A percentile compares a stretch with the other conserved stretches of the same genome.
phyloP scores from a whole-genome alignment of 2,329 filamentous ascomycete genomes.

The Apiospora malaysiana region DNA sequence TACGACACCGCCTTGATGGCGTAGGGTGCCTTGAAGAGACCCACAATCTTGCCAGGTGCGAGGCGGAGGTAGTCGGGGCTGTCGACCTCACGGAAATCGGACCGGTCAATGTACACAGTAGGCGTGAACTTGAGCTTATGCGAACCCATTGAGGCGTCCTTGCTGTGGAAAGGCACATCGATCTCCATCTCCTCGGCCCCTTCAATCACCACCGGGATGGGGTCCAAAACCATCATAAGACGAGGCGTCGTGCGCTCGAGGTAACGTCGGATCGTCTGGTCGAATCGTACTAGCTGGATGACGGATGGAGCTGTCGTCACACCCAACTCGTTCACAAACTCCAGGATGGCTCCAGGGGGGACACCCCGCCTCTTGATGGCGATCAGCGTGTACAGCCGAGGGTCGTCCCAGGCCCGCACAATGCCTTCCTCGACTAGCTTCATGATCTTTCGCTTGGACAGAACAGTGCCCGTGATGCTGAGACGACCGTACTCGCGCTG shows the following conservation, averaged over 20 bases:
- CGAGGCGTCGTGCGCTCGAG: constrained; percentile 88
- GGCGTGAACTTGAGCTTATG: constrained; percentile 71
- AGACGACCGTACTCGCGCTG: constrained; percentile 82
- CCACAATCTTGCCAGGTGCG: constrained; percentile 75
- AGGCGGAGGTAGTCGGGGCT: constrained; percentile 79
- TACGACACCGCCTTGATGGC: constrained; percentile 73
- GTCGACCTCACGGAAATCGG: constrained; percentile 77
- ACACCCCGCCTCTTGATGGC: constrained; percentile 84
- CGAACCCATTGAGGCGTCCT: constrained; percentile 71
- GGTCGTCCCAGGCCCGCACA: constrained; percentile 90
- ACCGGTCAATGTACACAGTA: constrained; percentile 83
- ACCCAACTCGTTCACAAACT: constrained; percentile 89
- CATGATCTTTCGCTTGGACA: constrained; percentile 85
- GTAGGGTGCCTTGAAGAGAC: constrained; percentile 73
- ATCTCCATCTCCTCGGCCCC: constrained; percentile 75
- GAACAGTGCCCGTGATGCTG: constrained; percentile 82
- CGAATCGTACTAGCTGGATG: constrained; percentile 83
- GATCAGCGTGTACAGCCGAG: constrained; percentile 85
- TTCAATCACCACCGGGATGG: constrained; percentile 81
- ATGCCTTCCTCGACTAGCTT: constrained; percentile 78
- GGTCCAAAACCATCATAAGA: constrained; percentile 88
- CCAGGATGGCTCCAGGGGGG: constrained; percentile 85
- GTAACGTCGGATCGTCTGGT: constrained; percentile 83
- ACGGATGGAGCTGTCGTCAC: constrained; percentile 83
- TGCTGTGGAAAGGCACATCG: constrained; percentile 80